Percentiles rank a stretch among this genome's conserved stretches.
Evolutionary conservation across 2,329 filamentous ascomycete species (phyloP).

Genomic region (Escovopsis sp.): DNA sequence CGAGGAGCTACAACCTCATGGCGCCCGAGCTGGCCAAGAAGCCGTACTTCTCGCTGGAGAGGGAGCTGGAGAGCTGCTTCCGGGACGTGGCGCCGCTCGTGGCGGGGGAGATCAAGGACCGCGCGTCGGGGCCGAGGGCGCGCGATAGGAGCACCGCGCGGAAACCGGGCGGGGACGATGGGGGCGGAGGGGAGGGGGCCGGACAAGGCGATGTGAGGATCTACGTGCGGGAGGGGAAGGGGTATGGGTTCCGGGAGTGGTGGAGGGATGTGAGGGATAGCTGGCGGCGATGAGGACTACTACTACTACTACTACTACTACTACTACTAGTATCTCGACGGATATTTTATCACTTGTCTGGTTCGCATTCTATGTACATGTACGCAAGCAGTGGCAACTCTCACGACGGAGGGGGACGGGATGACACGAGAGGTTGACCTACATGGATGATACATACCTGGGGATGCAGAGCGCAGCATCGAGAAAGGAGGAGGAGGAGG

Average conservation of each 20-base stretch:
- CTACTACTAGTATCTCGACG: no score
- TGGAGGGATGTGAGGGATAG: constrained; percentile 64
- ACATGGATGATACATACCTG: no score
- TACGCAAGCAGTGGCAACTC: no score
- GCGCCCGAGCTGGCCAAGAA: constrained; percentile 86
- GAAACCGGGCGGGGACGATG: constrained; percentile 32
- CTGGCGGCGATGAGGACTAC: constrained; percentile 4
- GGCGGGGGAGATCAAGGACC: constrained; percentile 54
- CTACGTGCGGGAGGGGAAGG: constrained; percentile 57
- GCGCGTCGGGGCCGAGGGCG: constrained; percentile 35
- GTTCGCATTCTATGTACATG: no score
- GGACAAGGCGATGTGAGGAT: constrained; percentile 35
- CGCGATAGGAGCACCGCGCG: constrained; percentile 14
- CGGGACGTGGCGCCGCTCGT: constrained; percentile 72
- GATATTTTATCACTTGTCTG: no score
- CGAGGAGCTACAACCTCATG: constrained; percentile 87
- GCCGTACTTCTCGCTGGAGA: constrained; percentile 71
- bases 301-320: no score
- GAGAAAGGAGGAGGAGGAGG: not conserved
- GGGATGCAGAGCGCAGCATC: no score
- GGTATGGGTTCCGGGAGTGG: constrained; percentile 80
- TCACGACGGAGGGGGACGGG: no score
- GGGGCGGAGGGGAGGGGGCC: constrained; percentile 40
- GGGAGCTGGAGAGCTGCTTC: constrained; percentile 70
- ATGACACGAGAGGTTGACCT: no score